phyloP scores from a whole-genome alignment of 2,329 filamentous ascomycete genomes.

The Neobulgaria alba region DNA sequence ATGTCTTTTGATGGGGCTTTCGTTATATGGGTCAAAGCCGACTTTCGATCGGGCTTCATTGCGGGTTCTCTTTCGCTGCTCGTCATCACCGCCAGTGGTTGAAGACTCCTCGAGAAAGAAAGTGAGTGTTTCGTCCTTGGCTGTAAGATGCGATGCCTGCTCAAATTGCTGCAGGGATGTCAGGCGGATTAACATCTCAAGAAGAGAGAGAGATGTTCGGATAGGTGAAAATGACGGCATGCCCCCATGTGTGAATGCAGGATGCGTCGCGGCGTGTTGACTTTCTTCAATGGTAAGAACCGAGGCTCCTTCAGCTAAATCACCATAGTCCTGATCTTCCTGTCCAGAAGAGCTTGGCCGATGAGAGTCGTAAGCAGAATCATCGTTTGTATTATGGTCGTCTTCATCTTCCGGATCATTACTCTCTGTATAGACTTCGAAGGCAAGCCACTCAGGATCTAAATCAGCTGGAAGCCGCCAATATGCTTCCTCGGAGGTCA shows the following conservation, averaged over 20 bases:
- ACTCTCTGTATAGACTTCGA: slow-evolving; percentile 61
- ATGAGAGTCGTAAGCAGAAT: slow-evolving; percentile 20
- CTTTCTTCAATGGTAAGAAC: slow-evolving; percentile 21
- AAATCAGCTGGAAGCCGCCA: slow-evolving; percentile 55
- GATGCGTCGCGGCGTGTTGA: slow-evolving; percentile 10
- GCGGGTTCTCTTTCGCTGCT: slow-evolving; percentile 50
- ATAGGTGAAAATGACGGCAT: slow-evolving; percentile 31
- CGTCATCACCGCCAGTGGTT: slow-evolving; percentile 54
- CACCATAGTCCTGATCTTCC: slow-evolving; percentile 5
- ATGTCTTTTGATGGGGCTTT: slow-evolving; percentile 53
- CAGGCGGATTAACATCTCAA: slow-evolving; percentile 65
- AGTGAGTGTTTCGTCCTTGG: slow-evolving; percentile 63
- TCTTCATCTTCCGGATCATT: slow-evolving; percentile 43
- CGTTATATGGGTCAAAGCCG: slow-evolving; percentile 65
- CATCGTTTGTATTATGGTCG: slow-evolving; percentile 25
- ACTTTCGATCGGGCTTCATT: slow-evolving; percentile 52
- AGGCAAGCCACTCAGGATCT: slow-evolving; percentile 66
- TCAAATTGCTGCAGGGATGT: slow-evolving; percentile 67
- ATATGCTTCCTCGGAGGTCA: background rate
- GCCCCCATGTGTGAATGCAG: slow-evolving; percentile 5
- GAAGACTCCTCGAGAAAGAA: slow-evolving; percentile 65
- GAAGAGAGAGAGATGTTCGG: slow-evolving; percentile 59
- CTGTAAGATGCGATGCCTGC: slow-evolving; percentile 61
- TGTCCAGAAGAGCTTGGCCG: slow-evolving; percentile 14
- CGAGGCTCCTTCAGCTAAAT: slow-evolving; percentile 14